Conservation (phyloP, 2,329 filamentous ascomycete genomes). For the Fusarium beomiforme region DNA sequence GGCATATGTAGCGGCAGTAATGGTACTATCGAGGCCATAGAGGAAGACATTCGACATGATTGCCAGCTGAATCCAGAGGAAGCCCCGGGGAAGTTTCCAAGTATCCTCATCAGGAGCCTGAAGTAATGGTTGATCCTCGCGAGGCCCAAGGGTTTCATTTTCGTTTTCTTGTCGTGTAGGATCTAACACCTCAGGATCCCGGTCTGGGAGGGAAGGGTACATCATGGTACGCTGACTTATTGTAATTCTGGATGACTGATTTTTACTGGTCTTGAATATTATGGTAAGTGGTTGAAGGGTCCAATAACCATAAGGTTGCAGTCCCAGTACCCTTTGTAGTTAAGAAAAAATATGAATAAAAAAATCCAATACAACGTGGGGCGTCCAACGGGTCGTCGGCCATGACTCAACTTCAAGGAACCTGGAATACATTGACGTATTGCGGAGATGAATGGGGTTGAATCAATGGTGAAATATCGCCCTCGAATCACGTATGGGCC, state of each 20-base stretch:
- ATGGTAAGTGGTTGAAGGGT: neutral
- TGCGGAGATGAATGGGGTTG: slow-evolving; percentile 10
- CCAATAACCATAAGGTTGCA: neutral
- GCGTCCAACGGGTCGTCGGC: slow-evolving; percentile 14
- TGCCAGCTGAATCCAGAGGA: slow-evolving; percentile 67
- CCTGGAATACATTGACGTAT: slow-evolving; percentile 9
- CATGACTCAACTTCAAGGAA: neutral
- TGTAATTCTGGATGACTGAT: neutral
- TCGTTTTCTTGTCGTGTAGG: neutral
- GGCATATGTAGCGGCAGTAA: slow-evolving; percentile 78
- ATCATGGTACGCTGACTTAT: neutral
- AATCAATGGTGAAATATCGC: slow-evolving; percentile 33
- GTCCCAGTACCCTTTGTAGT: neutral
- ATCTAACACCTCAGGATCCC: neutral
- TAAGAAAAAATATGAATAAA: neutral
- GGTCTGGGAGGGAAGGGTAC: neutral
- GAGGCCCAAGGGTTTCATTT: neutral
- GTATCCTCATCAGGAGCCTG: slow-evolving; percentile 30
- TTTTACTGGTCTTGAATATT: neutral
- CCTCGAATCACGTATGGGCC: slow-evolving; percentile 26
- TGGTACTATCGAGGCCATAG: slow-evolving; percentile 75
- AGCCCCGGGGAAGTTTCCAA: slow-evolving; percentile 63
- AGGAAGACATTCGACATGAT: slow-evolving; percentile 74
- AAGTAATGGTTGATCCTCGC: slow-evolving; percentile 39
- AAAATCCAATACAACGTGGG: neutral